Base-by-base conservation (phyloP, 768 basidiomycete genomes). In the Termitomyces sp. region DNA sequence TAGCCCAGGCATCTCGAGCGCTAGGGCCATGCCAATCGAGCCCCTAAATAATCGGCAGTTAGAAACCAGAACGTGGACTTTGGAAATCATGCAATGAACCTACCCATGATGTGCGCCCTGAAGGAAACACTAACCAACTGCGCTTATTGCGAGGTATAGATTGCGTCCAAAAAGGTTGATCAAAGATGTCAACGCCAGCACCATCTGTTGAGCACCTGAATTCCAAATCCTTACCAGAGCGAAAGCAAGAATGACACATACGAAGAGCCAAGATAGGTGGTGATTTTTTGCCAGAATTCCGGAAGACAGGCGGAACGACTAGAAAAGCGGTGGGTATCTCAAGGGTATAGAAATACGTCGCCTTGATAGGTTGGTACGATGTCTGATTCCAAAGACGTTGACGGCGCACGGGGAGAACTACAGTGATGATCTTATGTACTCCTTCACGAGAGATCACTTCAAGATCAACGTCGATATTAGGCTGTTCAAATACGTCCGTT, bases 21-120 rank as follows among this genome's bases (percentile, higher is more conserved):
- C 91, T 93, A 4, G 87, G 85, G 0, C 93, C 95, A 65, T 93
- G 95, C 94, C 94, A 96, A 69, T 97, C 95, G 44, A 95, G 77
- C 1, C 94, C 94, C 91, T 92, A 52, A 16, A 32, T 33, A 18
- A 45, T 43, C 37, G 22, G 45, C 46, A 27, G 59, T 57, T 20
- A 50, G 39, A 53, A 18, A 27, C n/a, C 22, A 26, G 56, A 4
- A 22, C 34, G 26, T 36, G 50, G 16, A 20, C 14, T 37, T 22
- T 52, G 26, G 30, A 46, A 36, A 43, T 36, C 5, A 24, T 22
- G n/a, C 34, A 55, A 24, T 20, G 30, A 10, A 48, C 72, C 48
- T 67, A 88, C 90, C 94, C 94, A 96, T 27, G 88, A 81, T 2
- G 89, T 94, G 52, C 87, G 76, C 0, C 95, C 94, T n/a, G 85